phyloP scores from a whole-genome alignment of 306 rosid species.

The Morella rubra region DNA sequence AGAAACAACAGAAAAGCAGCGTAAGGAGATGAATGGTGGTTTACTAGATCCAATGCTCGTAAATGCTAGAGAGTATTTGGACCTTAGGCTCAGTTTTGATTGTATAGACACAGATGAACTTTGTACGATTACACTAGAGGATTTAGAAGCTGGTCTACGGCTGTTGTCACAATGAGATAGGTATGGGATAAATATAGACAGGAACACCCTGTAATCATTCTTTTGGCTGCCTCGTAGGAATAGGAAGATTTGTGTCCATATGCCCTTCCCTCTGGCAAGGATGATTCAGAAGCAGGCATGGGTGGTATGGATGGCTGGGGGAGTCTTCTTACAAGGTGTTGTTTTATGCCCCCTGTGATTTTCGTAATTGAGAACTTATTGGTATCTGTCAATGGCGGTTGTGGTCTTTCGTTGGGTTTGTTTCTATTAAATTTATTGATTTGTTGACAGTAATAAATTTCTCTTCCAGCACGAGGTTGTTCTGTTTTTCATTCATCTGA shows the following conservation, averaged over 20 bases:
- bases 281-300: not conserved
- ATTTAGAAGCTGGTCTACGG: slow-evolving; percentile 71
- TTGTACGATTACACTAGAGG: slow-evolving; percentile 70
- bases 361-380: not conserved
- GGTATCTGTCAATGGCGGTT: not conserved
- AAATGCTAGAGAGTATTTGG: slow-evolving; percentile 88
- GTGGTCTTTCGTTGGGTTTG: not conserved
- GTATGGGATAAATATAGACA: not conserved
- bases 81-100: slow-evolving; percentile 79
- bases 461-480: not conserved
- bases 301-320: not conserved
- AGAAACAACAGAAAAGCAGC: slow-evolving; percentile 69
- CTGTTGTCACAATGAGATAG: slow-evolving; percentile 43
- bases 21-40: slow-evolving; percentile 86
- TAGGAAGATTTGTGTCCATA: slow-evolving; percentile 22
- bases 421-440: not conserved
- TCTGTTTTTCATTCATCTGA: not conserved
- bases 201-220: slow-evolving; percentile 16
- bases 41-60: slow-evolving; percentile 76
- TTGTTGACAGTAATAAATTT: not conserved
- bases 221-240: slow-evolving; percentile 25
- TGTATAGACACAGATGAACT: slow-evolving; percentile 86
- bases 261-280: not conserved
- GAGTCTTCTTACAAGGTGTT: not conserved
- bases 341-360: not conserved